Percentiles rank a stretch among this genome's conserved stretches.
Evolutionary conservation across 2,329 filamentous ascomycete species (phyloP).

Genomic region (Aspergillus latus): DNA sequence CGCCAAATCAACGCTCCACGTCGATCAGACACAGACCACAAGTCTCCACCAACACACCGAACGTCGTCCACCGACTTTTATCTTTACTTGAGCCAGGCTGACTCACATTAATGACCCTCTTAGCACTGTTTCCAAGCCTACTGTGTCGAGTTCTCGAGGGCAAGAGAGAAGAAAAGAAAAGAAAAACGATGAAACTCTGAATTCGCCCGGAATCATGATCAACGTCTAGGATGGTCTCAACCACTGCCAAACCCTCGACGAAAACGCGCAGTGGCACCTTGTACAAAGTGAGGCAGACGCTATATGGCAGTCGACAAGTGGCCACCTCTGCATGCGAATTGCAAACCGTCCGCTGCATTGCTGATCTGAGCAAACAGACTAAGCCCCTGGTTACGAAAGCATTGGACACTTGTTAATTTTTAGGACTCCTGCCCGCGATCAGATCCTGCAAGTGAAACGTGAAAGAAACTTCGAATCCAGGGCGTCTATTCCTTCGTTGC

Average conservation of each 20-base stretch:
- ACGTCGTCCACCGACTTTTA: conserved; percentile 1
- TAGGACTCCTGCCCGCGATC: background rate
- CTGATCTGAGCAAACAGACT: background rate
- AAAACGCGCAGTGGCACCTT: conserved; percentile 10
- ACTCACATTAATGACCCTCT: background rate
- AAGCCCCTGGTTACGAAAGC: background rate
- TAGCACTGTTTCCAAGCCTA: no score
- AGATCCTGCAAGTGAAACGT: background rate
- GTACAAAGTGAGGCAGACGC: conserved; percentile 21
- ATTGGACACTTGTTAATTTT: background rate
- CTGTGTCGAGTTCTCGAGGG: background rate
- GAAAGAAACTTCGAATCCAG: conserved; percentile 5
- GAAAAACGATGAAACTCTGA: no score
- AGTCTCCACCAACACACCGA: background rate
- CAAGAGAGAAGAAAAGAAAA: background rate
- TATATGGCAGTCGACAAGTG: conserved; percentile 22
- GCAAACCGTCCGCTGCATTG: background rate
- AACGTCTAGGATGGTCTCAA: background rate
- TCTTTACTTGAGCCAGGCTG: background rate
- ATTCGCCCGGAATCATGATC: background rate
- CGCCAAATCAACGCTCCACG: conserved; percentile 9
- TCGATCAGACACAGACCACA: conserved; percentile 6
- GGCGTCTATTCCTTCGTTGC: background rate
- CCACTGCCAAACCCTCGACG: background rate
- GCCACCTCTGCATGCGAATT: conserved; percentile 8